Evolutionary conservation across 257 asterid genomes (phyloP), one percentile per base, ranked within the genome.

Genomic region (Pogostemon cablin): DNA sequence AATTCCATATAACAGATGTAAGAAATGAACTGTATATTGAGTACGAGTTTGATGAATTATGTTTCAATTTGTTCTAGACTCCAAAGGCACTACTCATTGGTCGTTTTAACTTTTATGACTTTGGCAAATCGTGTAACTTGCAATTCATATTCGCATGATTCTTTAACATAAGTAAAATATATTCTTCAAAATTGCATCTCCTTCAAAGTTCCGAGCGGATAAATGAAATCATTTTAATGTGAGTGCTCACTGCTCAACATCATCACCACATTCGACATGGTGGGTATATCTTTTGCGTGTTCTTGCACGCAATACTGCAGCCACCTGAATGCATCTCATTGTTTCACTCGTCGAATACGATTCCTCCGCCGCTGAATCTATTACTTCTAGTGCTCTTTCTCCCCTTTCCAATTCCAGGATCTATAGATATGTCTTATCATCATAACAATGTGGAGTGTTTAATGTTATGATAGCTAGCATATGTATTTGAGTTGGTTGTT

Each of bases 311-410:
- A 89, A 69, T 87, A 64, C 1, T 87, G 81, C 12, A 90, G 25
- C 96, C 1, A 87, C 86, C 35, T 87, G 90, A 78, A 87, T 82
- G 84, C 96, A 89, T 82, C 96, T 79, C 85, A 77, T 75, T 11
- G 79, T 87, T 70, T 89, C 88, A 59, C 71, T 64, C 1, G 71
- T 79, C 3, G 82, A 74, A 57, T 77, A 80, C 0, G 77, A 53
- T 15, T 73, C 89, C 0, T 83, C 89, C 2, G 76, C 75, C 2
- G 78, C 64, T 9, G 86, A 39, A 49, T 89, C 96, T 46, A 86
- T 49, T 40, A 89, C 40, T 50, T 87, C 90, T n/a, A 83, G 15
- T 4, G 81, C 87, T 56, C 77, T 78, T 75, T 81, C 95, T 73
- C 84, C 90, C 53, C 75, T 76, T 74, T 89, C 85, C 10, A 20